A percentile compares a stretch with the other conserved stretches of the same genome.
These are phyloP conservation scores for Cercospora sp. DNA, from an alignment of 2,329 filamentous ascomycete species.

Conservation along the genomic window DNA sequence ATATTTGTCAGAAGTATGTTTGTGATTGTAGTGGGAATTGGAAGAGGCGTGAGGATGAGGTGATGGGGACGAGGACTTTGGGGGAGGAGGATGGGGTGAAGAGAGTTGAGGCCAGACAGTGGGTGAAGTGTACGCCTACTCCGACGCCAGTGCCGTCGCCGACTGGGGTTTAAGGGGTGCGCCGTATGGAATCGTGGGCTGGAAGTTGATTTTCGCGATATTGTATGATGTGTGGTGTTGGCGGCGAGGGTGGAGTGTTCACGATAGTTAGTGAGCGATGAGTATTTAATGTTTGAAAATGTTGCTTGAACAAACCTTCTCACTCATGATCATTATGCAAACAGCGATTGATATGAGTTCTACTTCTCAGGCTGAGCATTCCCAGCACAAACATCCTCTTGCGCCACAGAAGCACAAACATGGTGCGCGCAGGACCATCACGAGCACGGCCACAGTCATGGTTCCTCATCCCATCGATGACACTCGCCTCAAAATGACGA, in stretches of 20 bases:
- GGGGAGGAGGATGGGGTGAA: background rate
- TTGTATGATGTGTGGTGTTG: background rate
- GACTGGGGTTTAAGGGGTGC: background rate
- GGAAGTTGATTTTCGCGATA: background rate
- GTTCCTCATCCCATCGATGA: background rate
- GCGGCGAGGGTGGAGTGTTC: background rate
- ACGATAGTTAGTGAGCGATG: background rate
- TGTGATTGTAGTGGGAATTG: background rate
- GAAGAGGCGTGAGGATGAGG: background rate
- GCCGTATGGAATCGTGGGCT: background rate
- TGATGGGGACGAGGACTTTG: background rate
- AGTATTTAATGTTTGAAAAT: background rate
- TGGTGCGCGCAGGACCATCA: background rate
- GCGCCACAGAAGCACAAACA: background rate
- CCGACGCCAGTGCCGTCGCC: background rate
- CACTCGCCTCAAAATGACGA: background rate
- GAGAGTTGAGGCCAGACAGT: background rate
- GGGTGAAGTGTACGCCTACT: background rate
- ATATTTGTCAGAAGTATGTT: conserved; percentile 2
- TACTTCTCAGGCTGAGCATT: background rate
- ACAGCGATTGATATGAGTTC: background rate
- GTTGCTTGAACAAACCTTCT: background rate
- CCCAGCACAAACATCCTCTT: background rate
- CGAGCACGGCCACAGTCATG: background rate
- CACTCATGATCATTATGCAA: background rate